phyloP scores from a whole-genome alignment of 495 filamentous ascomycete genomes.

The Aspergillus biplanus region DNA sequence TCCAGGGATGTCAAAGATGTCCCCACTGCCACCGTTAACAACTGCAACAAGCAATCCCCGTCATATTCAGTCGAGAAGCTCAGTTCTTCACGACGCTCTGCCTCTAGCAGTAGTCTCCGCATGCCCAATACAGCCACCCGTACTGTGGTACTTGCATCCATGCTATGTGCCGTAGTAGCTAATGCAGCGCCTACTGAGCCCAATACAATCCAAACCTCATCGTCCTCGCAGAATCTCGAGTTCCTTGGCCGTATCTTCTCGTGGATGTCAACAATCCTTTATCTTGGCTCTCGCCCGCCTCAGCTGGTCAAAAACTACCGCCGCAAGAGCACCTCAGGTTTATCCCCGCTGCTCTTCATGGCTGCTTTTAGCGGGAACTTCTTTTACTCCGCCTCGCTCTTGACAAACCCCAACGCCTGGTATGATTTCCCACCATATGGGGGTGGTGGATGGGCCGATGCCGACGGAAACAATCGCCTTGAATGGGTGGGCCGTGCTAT shows the following conservation, averaged over 20 bases:
- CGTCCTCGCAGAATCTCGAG: slow-evolving; percentile 41
- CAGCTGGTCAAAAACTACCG: slow-evolving; percentile 71
- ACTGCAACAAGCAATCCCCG: slow-evolving; percentile 26
- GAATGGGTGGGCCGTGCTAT: slow-evolving; percentile 62
- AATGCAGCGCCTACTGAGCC: slow-evolving; percentile 46
- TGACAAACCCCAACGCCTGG: slow-evolving; percentile 73
- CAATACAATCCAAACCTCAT: slow-evolving; percentile 13
- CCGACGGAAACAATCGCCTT: slow-evolving; percentile 56
- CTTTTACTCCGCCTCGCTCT: slow-evolving; percentile 69
- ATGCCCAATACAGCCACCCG: slow-evolving; percentile 43
- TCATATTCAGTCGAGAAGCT: slow-evolving; percentile 49
- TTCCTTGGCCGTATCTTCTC: slow-evolving; percentile 61
- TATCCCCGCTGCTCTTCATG: slow-evolving; percentile 69
- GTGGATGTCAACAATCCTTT: slow-evolving; percentile 68
- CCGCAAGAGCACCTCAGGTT: slow-evolving; percentile 69
- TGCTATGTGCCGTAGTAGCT: slow-evolving; percentile 49
- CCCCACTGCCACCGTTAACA: slow-evolving; percentile 21
- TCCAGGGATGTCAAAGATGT: slow-evolving; percentile 36
- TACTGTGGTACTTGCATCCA: slow-evolving; percentile 49
- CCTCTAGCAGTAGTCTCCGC: slow-evolving; percentile 29
- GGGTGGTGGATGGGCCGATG: slow-evolving; percentile 67
- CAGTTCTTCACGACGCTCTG: slow-evolving; percentile 36
- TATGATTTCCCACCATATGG: slow-evolving; percentile 61
- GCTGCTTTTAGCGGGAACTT: slow-evolving; percentile 75
- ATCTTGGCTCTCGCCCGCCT: slow-evolving; percentile 71